Base-by-base conservation (phyloP, 2,329 filamentous ascomycete genomes). In the Botrytis pseudocinerea region DNA sequence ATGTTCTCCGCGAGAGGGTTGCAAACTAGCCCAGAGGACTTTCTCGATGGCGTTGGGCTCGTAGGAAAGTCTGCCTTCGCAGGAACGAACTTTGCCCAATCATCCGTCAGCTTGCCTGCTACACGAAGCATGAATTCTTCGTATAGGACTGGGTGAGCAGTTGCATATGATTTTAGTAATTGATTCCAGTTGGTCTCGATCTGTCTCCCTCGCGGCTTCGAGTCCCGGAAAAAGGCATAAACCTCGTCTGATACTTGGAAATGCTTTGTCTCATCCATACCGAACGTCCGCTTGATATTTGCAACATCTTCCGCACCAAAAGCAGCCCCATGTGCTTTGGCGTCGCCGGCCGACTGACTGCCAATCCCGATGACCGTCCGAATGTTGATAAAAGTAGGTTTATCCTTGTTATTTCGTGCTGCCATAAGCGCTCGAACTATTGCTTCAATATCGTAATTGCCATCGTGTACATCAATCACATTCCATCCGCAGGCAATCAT, bases 381-480 rank as follows among this genome's bases (percentile, higher is more conserved):
- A 22, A 86, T 79, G 63, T 87, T 87, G 80, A 88, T 84, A 74
- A 88, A 87, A 0, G 83, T 84, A 0, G 86, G 86, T 76, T 85
- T 86, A 1, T 83, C 81, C 7, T 79, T 82, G 1, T 79, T 81
- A 1, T 76, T 76, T 44, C 82, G 81, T 9, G 84, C 84, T 22
- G 80, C 77, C 42, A 82, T 78, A 40, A 87, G 77, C 2, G 85
- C 85, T 18, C 76, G 42, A 0, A 85, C 82, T 40, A 87, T 82
- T 0, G 66, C 81, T 22, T 82, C 79, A 4, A 87, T 79, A 72
- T 86, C 83, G 69, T 82, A 82, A 71, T 80, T 82, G 0, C 85
- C 85, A 73, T 87, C 83, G 22, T 80, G 75, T 10, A 87, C 80
- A 63, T 86, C 84, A 32, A 87, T 81, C 0, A 87, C 84, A 32